Conservation (phyloP, 495 filamentous ascomycete species). For the Penicillium robsamsonii region DNA sequence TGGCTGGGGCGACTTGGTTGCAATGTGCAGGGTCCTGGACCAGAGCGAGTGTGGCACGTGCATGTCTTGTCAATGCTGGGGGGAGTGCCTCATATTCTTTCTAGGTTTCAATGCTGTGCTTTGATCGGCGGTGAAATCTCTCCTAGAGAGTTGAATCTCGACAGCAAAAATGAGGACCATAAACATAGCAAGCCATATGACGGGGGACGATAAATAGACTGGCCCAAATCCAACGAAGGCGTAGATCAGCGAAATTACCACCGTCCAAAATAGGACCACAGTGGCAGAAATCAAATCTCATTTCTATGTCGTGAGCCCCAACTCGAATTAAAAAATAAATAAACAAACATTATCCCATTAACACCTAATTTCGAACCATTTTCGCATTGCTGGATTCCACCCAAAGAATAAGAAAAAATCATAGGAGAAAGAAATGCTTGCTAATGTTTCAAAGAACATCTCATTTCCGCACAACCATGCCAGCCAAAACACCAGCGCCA, state of each 20-base stretch:
- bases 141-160: background rate
- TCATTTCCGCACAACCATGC: slow-evolving; percentile 46
- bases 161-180: background rate
- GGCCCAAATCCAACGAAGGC: background rate
- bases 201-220: background rate
- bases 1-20: background rate
- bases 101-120: background rate
- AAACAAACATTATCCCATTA: slow-evolving; percentile 5
- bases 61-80: background rate
- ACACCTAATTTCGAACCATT: slow-evolving; percentile 7
- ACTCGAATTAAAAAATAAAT: slow-evolving; percentile 3
- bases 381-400: slow-evolving; percentile 11
- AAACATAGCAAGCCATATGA: background rate
- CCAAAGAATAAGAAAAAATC: slow-evolving; percentile 5
- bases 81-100: background rate
- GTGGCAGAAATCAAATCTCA: slow-evolving; percentile 9
- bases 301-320: slow-evolving; percentile 17
- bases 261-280: background rate
- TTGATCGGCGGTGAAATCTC: background rate
- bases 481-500: slow-evolving; percentile 73
- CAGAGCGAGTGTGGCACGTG: background rate
- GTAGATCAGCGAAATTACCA: background rate
- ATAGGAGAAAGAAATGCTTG: slow-evolving; percentile 5
- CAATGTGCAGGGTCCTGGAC: background rate
- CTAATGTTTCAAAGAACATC: background rate